Conservation (phyloP, 1,139 yeast species). For the Eremothecium cymbalariae region DNA sequence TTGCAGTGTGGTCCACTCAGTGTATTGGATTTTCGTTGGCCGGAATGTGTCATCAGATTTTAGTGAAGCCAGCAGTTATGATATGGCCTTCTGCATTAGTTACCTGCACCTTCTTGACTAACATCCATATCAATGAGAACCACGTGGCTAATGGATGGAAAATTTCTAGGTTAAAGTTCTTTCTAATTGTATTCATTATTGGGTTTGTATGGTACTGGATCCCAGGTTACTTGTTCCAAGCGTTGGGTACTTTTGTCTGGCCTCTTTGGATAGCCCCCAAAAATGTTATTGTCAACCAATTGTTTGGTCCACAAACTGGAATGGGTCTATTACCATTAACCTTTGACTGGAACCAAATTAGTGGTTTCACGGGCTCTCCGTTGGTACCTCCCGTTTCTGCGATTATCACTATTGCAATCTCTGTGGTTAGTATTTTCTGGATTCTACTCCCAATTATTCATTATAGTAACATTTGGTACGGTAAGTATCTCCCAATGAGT, state of each 20-base stretch:
- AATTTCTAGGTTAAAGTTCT: conserved; percentile 42
- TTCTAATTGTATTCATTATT: conserved; percentile 34
- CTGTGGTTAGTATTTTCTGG: conserved; percentile 41
- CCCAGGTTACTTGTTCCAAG: conserved; percentile 45
- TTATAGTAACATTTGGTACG: conserved; percentile 45
- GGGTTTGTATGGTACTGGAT: conserved; percentile 47
- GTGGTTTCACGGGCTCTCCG: conserved; percentile 56
- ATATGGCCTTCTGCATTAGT: conserved; percentile 63
- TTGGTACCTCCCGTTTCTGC: conserved; percentile 60
- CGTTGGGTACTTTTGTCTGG: conserved; percentile 44
- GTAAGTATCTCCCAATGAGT: conserved; percentile 45
- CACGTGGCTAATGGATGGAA: conserved; percentile 46
- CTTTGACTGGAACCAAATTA: conserved; percentile 50
- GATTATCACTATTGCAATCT: conserved; percentile 42
- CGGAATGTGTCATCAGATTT: conserved; percentile 47
- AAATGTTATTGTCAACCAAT: conserved; percentile 49
- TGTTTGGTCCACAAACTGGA: conserved; percentile 54
- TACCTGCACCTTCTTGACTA: conserved; percentile 42
- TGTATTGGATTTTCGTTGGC: conserved; percentile 59
- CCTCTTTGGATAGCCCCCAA: conserved; percentile 51
- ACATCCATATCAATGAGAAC: conserved; percentile 53
- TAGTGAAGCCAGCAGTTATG: conserved; percentile 55
- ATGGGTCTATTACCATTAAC: conserved; percentile 56
- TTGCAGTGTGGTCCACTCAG: conserved; percentile 49
- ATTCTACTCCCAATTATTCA: conserved; percentile 41